phyloP scores from a whole-genome alignment of 768 basidiomycete genomes.

The Boletus huronensis region DNA sequence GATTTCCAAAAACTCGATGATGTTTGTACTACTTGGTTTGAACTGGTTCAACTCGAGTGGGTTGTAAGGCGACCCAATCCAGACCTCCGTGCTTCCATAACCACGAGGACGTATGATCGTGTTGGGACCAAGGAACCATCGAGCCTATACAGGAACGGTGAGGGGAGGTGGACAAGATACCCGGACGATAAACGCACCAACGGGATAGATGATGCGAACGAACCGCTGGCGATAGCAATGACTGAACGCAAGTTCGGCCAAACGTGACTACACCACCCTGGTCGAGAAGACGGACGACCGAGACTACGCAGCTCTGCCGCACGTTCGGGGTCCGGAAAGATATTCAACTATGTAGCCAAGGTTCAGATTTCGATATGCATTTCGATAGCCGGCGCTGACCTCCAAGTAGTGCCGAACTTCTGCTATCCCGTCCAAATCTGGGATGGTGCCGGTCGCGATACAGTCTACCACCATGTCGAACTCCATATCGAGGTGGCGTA shows the following conservation, averaged over 20 bases:
- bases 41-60: constrained; percentile 8
- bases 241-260: constrained; percentile 15
- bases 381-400: neutral
- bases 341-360: neutral
- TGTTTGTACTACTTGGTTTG: neutral
- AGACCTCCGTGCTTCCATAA: constrained; percentile 6
- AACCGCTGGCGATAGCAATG: constrained; percentile 5
- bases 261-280: constrained; percentile 11
- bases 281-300: constrained; percentile 10
- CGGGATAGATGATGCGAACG: constrained; percentile 10
- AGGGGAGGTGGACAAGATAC: neutral
- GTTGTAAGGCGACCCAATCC: constrained; percentile 7
- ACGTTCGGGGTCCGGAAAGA: constrained; percentile 4
- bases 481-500: constrained; percentile 5
- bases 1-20: constrained; percentile 18
- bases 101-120: neutral
- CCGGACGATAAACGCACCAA: neutral
- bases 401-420: constrained; percentile 5
- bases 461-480: constrained; percentile 13
- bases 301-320: constrained; percentile 10
- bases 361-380: neutral
- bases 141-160: constrained; percentile 3
- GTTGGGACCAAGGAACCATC: constrained; percentile 11
- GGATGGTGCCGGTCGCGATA: constrained; percentile 10
- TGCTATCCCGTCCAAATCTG: constrained; percentile 1